A percentile compares a stretch with the other conserved stretches of the same genome.
phyloP scores from a whole-genome alignment of 1,139 yeast genomes.

The Saccharomyces hybrid region DNA sequence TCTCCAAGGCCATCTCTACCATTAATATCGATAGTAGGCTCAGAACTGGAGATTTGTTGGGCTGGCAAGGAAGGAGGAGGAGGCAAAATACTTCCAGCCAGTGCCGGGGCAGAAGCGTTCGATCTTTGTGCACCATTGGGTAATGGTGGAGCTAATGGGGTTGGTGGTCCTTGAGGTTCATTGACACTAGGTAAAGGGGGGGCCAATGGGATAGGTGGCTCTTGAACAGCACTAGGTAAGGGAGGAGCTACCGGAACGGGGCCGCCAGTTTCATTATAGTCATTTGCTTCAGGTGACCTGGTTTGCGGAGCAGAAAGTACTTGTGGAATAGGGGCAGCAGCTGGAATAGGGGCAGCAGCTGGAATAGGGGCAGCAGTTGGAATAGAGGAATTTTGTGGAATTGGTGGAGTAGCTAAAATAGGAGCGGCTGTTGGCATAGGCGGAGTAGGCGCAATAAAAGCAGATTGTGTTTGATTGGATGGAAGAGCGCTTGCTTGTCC shows the following conservation, averaged over 20 bases:
- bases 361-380: constrained; percentile 20
- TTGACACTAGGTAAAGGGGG: constrained; percentile 11
- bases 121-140: constrained; percentile 6
- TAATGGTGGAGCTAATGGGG: constrained; percentile 19
- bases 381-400: constrained; percentile 14
- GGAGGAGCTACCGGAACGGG: constrained; percentile 32
- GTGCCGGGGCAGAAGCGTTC: not conserved
- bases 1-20: constrained; percentile 2
- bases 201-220: constrained; percentile 36
- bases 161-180: constrained; percentile 8
- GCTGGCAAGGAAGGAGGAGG: constrained; percentile 29
- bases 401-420: constrained; percentile 39
- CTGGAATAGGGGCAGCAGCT: constrained; percentile 15
- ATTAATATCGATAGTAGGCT: not conserved
- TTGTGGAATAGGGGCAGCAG: constrained; percentile 20
- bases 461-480: constrained; percentile 28
- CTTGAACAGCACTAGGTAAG: constrained; percentile 12
- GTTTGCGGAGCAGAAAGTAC: not conserved
- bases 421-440: constrained; percentile 40
- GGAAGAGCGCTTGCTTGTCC: constrained; percentile 12
- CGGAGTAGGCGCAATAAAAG: constrained; percentile 43
- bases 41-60: not conserved
- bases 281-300: not conserved
- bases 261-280: constrained; percentile 1
- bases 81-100: constrained; percentile 9